These are phyloP conservation scores for Diddensiella santjacobensis DNA, from an alignment of 805 yeast species.

Conservation along the genomic window DNA sequence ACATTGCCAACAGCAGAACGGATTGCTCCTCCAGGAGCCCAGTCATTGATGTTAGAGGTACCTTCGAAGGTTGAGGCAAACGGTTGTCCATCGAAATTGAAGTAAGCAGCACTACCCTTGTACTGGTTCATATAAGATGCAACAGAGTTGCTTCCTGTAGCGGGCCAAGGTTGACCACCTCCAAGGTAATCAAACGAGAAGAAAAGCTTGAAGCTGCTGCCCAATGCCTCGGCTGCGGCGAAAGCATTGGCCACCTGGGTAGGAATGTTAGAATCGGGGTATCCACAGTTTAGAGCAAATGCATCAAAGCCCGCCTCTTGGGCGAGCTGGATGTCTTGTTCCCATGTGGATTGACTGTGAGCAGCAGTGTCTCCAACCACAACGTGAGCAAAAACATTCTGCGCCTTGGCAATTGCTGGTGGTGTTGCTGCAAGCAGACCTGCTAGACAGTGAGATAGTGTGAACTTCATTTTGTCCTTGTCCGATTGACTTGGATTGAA, in stretches of 20 bases:
- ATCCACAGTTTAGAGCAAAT: slow-evolving; percentile 3
- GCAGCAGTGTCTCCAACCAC: slow-evolving; percentile 8
- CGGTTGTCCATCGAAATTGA: slow-evolving; percentile 5
- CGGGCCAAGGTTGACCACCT: slow-evolving; percentile 8
- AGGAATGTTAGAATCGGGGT: slow-evolving; percentile 8
- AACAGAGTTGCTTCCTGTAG: slow-evolving; percentile 6
- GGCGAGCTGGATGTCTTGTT: slow-evolving; percentile 7
- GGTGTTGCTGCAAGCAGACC: background rate
- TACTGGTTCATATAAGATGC: slow-evolving; percentile 3
- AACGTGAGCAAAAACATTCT: slow-evolving; percentile 7
- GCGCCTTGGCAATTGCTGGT: slow-evolving; percentile 2
- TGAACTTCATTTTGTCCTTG: background rate
- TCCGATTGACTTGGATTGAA: background rate
- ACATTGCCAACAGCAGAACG: slow-evolving; percentile 2
- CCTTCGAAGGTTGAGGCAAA: slow-evolving; percentile 8
- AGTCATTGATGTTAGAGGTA: slow-evolving; percentile 3
- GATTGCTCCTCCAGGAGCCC: slow-evolving; percentile 8
- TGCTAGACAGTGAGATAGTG: background rate
- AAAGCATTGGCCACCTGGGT: slow-evolving; percentile 6
- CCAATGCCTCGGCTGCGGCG: slow-evolving; percentile 8
- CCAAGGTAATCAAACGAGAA: slow-evolving; percentile 7
- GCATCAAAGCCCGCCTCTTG: slow-evolving; percentile 6
- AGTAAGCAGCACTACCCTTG: slow-evolving; percentile 1
- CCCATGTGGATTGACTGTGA: slow-evolving; percentile 4
- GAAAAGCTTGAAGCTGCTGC: slow-evolving; percentile 5